Evolutionary conservation across 352 stramenopile genomes (phyloP), one percentile per base, ranked within the genome.

Genomic region (Pythium plurisporium): DNA sequence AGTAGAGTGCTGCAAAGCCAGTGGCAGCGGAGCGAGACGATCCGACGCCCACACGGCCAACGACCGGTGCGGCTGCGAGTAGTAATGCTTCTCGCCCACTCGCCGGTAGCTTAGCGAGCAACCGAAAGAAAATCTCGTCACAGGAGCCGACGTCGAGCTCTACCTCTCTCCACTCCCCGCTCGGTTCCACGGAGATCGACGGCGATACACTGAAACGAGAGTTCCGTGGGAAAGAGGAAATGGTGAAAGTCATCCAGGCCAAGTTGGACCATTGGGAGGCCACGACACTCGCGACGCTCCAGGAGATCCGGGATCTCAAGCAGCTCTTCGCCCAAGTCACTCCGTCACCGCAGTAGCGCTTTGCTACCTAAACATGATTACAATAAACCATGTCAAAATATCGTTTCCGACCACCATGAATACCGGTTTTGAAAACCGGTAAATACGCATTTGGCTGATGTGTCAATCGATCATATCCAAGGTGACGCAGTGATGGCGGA

Each of bases 301-400:
- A 91, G 48, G 78, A 91, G 51, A 91, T 92, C 41, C 63, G 72
- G 22, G 74, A 87, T 47, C 72, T 92, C 31, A 88, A 92, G 62
- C 47, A 79, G 8, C 50, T 87, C 20, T 87, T 91, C 44, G 23
- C 66, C 17, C 67, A 86, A 47, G 47, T 88, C 43, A 72, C 60
- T 30, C 2, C 44, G 5, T 27, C 44, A 9, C 65, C 36, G 33
- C 44, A 41, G 9, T 31, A 33, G 46, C 36, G 29, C 17, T 9
- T 17, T 55, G 2, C 31, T 37, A 10, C 36, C 12, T 44, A 42
- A 52, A 47, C 37, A 37, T 31, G 30, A 38, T 22, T 55, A 42
- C 14, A n/a, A 22, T 34, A 74, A n/a, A n/a, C n/a, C n/a, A n/a
- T n/a, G 49, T 6, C 58, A 41, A 14, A 62, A 58, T 40, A 72